Percentiles rank a stretch among this genome's conserved stretches.
Evolutionary conservation across 768 basidiomycete genomes (phyloP).

Genomic region (Clavaria fumosa): DNA sequence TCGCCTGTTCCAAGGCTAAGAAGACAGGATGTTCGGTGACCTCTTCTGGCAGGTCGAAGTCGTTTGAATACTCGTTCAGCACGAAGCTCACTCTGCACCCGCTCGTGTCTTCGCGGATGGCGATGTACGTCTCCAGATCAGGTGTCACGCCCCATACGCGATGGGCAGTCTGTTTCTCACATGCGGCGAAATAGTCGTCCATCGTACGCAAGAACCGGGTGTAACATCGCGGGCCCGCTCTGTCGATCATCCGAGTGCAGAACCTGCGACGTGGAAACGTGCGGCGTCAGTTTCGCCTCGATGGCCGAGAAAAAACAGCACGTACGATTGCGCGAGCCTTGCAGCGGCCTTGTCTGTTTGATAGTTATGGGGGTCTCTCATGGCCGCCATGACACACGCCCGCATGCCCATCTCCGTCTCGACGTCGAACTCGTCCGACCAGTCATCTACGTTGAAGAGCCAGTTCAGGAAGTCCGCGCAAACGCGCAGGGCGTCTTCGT

Average conservation of each 20-base stretch:
- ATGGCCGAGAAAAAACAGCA: background rate
- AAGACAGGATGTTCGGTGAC: conserved; percentile 67
- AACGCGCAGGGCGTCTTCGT: background rate
- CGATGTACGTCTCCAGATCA: conserved; percentile 69
- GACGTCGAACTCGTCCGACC: background rate
- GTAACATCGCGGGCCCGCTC: conserved; percentile 56
- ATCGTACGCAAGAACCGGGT: conserved; percentile 44
- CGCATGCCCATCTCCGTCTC: background rate
- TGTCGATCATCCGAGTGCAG: conserved; percentile 55
- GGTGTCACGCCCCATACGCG: conserved; percentile 46
- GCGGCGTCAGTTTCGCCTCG: no score
- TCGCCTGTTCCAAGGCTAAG: conserved; percentile 49
- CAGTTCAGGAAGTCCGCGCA: background rate
- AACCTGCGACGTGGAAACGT: no score
- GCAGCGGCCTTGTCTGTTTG: background rate
- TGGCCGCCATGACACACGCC: background rate
- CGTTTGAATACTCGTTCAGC: conserved; percentile 68
- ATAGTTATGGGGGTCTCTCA: background rate
- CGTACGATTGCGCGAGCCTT: background rate
- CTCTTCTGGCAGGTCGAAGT: conserved; percentile 66
- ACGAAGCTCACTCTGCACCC: conserved; percentile 74
- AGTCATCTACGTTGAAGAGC: background rate
- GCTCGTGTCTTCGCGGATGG: conserved; percentile 64
- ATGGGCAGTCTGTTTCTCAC: conserved; percentile 52
- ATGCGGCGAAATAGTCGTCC: conserved; percentile 73